Base-by-base conservation (phyloP, 2,329 filamentous ascomycete species). In the Raffaelea ambrosiae region DNA sequence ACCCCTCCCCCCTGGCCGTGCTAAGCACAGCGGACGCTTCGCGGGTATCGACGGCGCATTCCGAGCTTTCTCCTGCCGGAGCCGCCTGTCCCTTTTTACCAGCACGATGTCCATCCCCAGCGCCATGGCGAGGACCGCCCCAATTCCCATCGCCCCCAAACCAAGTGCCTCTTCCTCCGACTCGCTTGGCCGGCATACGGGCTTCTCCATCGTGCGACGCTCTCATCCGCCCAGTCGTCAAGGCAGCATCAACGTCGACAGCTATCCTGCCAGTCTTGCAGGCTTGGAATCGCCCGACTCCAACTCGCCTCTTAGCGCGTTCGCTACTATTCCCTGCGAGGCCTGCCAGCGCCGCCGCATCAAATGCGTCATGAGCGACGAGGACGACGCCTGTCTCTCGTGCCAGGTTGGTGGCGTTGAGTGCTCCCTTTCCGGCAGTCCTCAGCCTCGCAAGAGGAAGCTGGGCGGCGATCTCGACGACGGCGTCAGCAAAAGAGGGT, bases 381-480 rank as follows among this genome's bases (percentile, higher is more conserved):
- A 91, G 62, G 84, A 84, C 54, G 80, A 86, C 57, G 73, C 76
- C 55, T 93, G 88, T 65, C 76, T 88, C 53, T 74, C 87, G 53
- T 94, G 88, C 66, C 83, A 87, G 61, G 81, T 83, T 62, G 83
- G 84, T 65, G 84, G 83, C 58, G 79, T 86, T 61, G 83, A 88
- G 56, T 93, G 87, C 66, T 90, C 87, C 40, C 81, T 90, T 62
- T 74, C 83, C 44, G 81, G 84, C 55, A 88, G 84, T 63, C 86
- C 86, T 21, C 81, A 83, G 60, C 82, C 84, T 49, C 79, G 87
- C 57, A 93, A 93, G 71, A 77, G 88, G 62, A 91, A 90, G 70
- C 68, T 87, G 53, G 79, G 83, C 65, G 75, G 79, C 59, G 77
- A 82, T 57, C 69, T 72, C 51, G 77, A 81, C 54, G 79, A 83